A percentile compares a stretch with the other conserved stretches of the same genome.
Evolutionary conservation across 1,284 basidiomycete species (phyloP).

Genomic region (Mrakiaceae sp.): DNA sequence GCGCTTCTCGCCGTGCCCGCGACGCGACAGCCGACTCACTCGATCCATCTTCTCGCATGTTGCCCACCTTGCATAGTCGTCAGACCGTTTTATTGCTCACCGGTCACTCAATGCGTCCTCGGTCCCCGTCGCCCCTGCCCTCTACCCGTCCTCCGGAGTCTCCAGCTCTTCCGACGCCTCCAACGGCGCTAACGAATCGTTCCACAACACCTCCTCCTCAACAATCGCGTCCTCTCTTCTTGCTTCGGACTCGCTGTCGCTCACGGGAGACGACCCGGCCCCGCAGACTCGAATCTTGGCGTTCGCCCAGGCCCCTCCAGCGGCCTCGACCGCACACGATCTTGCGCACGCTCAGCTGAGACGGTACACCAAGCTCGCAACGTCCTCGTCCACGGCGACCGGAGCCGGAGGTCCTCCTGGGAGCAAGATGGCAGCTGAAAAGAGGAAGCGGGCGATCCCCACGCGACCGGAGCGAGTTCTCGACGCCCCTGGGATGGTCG

Average conservation of each 20-base stretch:
- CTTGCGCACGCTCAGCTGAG: constrained; percentile 16
- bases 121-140: constrained; percentile 24
- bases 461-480: constrained; percentile 80
- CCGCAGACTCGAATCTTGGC: constrained; percentile 13
- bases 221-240: neutral
- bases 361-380: constrained; percentile 11
- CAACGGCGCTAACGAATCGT: neutral
- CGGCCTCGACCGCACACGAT: constrained; percentile 15
- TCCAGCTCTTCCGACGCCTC: constrained; percentile 32
- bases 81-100: constrained; percentile 17
- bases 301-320: constrained; percentile 14
- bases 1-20: neutral
- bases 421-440: constrained; percentile 9
- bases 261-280: neutral
- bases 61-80: neutral
- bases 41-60: too few species aligned
- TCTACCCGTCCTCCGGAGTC: constrained; percentile 21
- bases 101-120: constrained; percentile 25
- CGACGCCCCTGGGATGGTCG: constrained; percentile 87
- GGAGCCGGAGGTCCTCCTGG: neutral
- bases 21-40: neutral
- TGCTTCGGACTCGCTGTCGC: too few species aligned
- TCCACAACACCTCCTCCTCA: neutral
- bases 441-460: constrained; percentile 63
- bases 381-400: neutral